Evolutionary conservation across 1,139 yeast genomes (phyloP).

Genomic region (Suhomyces wounanorum): DNA sequence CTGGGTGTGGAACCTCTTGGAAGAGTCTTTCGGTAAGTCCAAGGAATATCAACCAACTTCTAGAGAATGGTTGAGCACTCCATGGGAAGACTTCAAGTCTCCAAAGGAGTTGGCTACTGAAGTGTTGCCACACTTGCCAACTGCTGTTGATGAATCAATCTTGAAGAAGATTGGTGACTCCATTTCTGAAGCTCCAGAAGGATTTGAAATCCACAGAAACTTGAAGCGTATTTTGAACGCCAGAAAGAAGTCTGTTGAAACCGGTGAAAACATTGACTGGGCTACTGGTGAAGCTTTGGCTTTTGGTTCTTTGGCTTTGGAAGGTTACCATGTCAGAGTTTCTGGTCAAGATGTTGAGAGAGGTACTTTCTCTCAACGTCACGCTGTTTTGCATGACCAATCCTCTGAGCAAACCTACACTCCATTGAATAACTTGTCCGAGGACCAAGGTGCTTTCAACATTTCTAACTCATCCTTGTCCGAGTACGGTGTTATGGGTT

Average conservation of each 20-base stretch:
- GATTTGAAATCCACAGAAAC: conserved; percentile 90
- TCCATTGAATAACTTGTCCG: conserved; percentile 78
- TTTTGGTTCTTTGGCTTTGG: conserved; percentile 86
- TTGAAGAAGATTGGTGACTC: conserved; percentile 78
- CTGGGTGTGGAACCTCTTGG: conserved; percentile 96
- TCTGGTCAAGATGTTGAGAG: conserved; percentile 99
- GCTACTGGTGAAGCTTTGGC: conserved; percentile 99
- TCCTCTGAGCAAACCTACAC: conserved; percentile 77
- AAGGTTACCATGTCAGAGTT: conserved; percentile 95
- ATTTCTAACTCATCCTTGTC: conserved; percentile 96
- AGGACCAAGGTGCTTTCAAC: conserved; percentile 82
- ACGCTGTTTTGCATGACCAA: conserved; percentile 97
- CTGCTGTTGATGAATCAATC: conserved; percentile 74
- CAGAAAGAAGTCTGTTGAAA: conserved; percentile 83
- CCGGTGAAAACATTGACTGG: conserved; percentile 97
- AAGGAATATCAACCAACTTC: conserved; percentile 90
- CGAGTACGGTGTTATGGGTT: conserved; percentile 99
- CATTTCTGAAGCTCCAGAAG: conserved; percentile 84
- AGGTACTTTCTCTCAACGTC: conserved; percentile 99
- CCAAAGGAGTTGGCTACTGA: conserved; percentile 97
- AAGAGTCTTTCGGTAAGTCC: conserved; percentile 82
- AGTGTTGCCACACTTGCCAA: conserved; percentile 93
- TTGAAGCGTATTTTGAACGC: conserved; percentile 89
- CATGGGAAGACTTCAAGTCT: conserved; percentile 99
- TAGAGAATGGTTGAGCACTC: conserved; percentile 97